These are phyloP conservation scores for Nakazawaea wickerhamii DNA, from an alignment of 805 yeast genomes.

Conservation along the genomic window DNA sequence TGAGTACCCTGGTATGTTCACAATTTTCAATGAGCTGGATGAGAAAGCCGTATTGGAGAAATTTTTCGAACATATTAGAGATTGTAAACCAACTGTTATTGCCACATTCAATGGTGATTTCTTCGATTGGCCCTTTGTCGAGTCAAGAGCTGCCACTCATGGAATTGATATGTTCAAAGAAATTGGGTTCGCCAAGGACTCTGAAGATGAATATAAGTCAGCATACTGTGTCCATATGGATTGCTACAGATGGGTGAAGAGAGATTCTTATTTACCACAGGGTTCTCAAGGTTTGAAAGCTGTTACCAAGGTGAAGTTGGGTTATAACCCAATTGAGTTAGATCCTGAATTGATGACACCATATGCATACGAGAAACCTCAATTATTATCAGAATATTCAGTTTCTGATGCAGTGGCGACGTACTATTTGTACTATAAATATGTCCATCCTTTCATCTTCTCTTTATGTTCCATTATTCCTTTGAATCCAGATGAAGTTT, in stretches of 20 bases:
- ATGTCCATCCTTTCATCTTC: conserved; percentile 94
- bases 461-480: conserved; percentile 96
- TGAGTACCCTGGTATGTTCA: conserved; percentile 86
- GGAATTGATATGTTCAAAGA: conserved; percentile 86
- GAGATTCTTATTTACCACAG: conserved; percentile 96
- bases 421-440: conserved; percentile 89
- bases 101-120: conserved; percentile 98
- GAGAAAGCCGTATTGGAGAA: conserved; percentile 69
- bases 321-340: conserved; percentile 92
- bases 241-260: conserved; percentile 94
- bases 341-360: conserved; percentile 99
- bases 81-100: conserved; percentile 89
- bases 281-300: conserved; percentile 98
- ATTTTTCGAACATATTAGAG: conserved; percentile 88
- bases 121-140: conserved; percentile 99
- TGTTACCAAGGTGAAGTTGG: conserved; percentile 91
- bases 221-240: conserved; percentile 95
- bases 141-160: conserved; percentile 76
- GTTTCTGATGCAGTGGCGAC: conserved; percentile 99
- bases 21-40: conserved; percentile 84
- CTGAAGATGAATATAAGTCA: conserved; percentile 89
- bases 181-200: conserved; percentile 87
- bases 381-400: conserved; percentile 87
- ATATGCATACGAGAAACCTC: conserved; percentile 92
- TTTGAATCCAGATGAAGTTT: conserved; percentile 90